phyloP scores from a whole-genome alignment of 2,329 filamentous ascomycete species.

The Stachybotrys chartarum region DNA sequence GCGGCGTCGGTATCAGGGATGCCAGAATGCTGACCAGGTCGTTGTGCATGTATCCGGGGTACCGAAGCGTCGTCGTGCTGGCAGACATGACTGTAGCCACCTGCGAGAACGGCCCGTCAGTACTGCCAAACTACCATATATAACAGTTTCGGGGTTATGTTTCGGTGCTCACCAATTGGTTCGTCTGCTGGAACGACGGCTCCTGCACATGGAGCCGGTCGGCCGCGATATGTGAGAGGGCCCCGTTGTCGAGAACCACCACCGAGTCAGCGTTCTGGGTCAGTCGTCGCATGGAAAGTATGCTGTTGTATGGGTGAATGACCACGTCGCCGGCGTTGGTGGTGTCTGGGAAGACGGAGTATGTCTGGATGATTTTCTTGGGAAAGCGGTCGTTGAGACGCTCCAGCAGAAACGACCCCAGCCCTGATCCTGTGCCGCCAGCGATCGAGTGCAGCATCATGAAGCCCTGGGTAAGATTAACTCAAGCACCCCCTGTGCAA shows the following conservation, averaged over 20 bases:
- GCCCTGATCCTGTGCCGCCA: constrained; percentile 90
- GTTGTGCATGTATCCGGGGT: constrained; percentile 99
- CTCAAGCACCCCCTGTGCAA: not conserved
- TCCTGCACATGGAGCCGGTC: constrained; percentile 92
- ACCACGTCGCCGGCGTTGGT: constrained; percentile 84
- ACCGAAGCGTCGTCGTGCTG: constrained; percentile 90
- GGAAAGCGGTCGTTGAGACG: constrained; percentile 94
- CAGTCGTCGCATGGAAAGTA: constrained; percentile 82
- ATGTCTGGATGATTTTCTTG: constrained; percentile 98
- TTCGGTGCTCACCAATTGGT: constrained; percentile 63
- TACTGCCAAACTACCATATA: not conserved
- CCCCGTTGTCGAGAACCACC: constrained; percentile 93
- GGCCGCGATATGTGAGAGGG: constrained; percentile 85
- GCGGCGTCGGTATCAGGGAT: constrained; percentile 89
- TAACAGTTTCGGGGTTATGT: not conserved
- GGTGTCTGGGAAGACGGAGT: constrained; percentile 95
- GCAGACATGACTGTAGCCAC: constrained; percentile 98
- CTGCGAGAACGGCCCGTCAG: constrained; percentile 26
- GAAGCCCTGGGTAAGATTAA: constrained; percentile 57
- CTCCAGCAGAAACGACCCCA: constrained; percentile 92
- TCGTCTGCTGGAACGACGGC: constrained; percentile 94
- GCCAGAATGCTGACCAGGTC: constrained; percentile 96
- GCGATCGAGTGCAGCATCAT: constrained; percentile 99
- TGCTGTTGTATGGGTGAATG: constrained; percentile 96
- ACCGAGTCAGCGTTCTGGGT: constrained; percentile 97